These are phyloP conservation scores for Pseudogymnoascus sp. DNA, from an alignment of 2,329 filamentous ascomycete species.

Conservation along the genomic window DNA sequence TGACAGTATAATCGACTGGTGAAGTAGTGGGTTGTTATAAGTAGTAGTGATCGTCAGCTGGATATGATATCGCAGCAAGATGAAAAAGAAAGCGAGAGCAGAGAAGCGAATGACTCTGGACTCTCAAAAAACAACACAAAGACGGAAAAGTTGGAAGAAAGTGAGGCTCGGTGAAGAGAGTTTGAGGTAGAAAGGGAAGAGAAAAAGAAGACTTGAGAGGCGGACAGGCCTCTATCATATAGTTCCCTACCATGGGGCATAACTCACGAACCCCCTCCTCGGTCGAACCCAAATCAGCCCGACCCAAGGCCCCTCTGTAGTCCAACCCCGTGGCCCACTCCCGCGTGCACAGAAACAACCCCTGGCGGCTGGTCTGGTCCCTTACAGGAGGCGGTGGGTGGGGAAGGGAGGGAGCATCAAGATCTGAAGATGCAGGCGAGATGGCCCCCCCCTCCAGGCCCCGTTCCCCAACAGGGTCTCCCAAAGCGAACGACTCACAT, in stretches of 20 bases:
- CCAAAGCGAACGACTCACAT: background rate
- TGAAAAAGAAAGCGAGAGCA: slow-evolving; percentile 32
- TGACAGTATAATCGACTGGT: slow-evolving; percentile 25
- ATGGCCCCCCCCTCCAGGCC: background rate
- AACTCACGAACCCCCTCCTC: slow-evolving; percentile 1
- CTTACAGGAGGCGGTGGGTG: background rate
- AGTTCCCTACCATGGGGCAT: background rate
- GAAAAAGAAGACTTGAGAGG: slow-evolving; percentile 13
- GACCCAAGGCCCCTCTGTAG: background rate
- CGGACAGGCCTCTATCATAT: slow-evolving; percentile 9
- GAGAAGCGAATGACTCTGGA: slow-evolving; percentile 40
- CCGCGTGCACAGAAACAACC: background rate
- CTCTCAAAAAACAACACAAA: slow-evolving; percentile 25
- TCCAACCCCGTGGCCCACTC: slow-evolving; percentile 4
- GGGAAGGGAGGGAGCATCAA: background rate
- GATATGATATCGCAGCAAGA: slow-evolving; percentile 12
- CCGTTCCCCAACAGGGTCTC: background rate
- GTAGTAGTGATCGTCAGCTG: slow-evolving; percentile 17
- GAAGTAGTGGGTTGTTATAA: slow-evolving; percentile 22
- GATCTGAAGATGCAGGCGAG: background rate
- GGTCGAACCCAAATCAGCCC: background rate
- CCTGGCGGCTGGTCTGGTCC: background rate
- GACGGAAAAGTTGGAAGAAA: slow-evolving; percentile 19
- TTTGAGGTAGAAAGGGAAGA: slow-evolving; percentile 20
- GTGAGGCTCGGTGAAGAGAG: slow-evolving; percentile 22